Base-by-base conservation (phyloP, 768 basidiomycete species). In the Ramaria sp. region DNA sequence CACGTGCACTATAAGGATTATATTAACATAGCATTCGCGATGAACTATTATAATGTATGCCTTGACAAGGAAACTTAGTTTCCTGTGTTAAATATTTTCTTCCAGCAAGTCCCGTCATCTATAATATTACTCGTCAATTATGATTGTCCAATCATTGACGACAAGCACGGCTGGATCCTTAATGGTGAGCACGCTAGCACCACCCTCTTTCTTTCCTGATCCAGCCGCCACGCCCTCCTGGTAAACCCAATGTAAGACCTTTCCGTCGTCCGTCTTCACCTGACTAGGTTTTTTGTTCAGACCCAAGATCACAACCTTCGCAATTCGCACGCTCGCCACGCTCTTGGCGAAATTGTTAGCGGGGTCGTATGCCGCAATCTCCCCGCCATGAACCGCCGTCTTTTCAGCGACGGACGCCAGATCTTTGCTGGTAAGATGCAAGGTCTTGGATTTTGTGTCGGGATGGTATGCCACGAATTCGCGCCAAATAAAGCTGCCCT, bases 401-500 rank as follows among this genome's bases (percentile, higher is more conserved):
- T 59, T 59, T 7, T 50, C 59, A 1, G 51, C 17, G 13, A 58
- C 58, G 30, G 67, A 61, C 0, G 75, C 85, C 19, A 84, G 69
- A 65, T 90, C 81, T 7, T 57, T 67, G 66, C 80, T 88, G 48
- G 63, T 65, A 50, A 75, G 64, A 33, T 74, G 73, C 47, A 83
- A 67, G 52, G 70, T 76, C 61, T 80, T 70, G 47, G 66, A 69
- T 66, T 70, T 72, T 65, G 70, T 73, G 33, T 65, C 63, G 12
- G 69, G 68, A 67, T 76, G 75, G 19, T 65, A 64, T 24, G 90
- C 84, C 24, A 64, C 64, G 65, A 94, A 90, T 59, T 76, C 73
- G 55, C 91, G 83, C 90, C 90, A 94, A 59, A 96, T 75, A 66
- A 89, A 81, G 58, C 91, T 76, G 31, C 96, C 96, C 6, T 78